Conservation (phyloP, 176 grass and related monocot genomes). For the Tuctoria greenei region DNA sequence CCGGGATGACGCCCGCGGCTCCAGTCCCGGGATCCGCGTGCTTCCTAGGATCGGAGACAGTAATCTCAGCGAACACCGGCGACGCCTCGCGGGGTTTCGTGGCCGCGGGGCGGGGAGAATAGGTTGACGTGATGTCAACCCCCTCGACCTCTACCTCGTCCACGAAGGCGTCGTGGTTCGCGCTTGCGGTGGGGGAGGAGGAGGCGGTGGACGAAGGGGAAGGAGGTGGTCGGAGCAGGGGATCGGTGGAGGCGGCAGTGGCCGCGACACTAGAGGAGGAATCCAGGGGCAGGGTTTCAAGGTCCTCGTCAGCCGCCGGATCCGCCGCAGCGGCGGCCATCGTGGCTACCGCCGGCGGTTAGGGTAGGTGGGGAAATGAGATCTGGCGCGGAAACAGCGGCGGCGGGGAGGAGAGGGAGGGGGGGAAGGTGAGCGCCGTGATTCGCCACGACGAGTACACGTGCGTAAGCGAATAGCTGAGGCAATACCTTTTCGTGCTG, state of each 20-base stretch:
- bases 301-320: slow-evolving; percentile 34
- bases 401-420: background rate
- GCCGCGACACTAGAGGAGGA: slow-evolving; percentile 38
- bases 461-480: background rate
- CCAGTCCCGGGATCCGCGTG: slow-evolving; percentile 54
- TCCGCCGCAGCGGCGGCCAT: slow-evolving; percentile 32
- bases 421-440: slow-evolving; percentile 27
- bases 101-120: slow-evolving; percentile 16
- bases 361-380: slow-evolving; percentile 27
- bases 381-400: slow-evolving; percentile 38
- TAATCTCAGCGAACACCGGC: slow-evolving; percentile 52
- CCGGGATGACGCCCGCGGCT: slow-evolving; percentile 49
- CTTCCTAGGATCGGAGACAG: slow-evolving; percentile 81
- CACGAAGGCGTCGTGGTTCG: slow-evolving; percentile 28
- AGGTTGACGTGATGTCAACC: background rate
- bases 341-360: slow-evolving; percentile 37
- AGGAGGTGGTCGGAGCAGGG: slow-evolving; percentile 57
- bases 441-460: slow-evolving; percentile 15
- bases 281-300: slow-evolving; percentile 55
- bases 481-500: slow-evolving; percentile 19
- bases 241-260: slow-evolving; percentile 46
- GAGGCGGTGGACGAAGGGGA: slow-evolving; percentile 37
- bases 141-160: background rate
- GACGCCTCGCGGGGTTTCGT: slow-evolving; percentile 40
- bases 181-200: slow-evolving; percentile 10